Conservation (phyloP, 2,329 filamentous ascomycete genomes). For the Trichoderma simmonsii region DNA sequence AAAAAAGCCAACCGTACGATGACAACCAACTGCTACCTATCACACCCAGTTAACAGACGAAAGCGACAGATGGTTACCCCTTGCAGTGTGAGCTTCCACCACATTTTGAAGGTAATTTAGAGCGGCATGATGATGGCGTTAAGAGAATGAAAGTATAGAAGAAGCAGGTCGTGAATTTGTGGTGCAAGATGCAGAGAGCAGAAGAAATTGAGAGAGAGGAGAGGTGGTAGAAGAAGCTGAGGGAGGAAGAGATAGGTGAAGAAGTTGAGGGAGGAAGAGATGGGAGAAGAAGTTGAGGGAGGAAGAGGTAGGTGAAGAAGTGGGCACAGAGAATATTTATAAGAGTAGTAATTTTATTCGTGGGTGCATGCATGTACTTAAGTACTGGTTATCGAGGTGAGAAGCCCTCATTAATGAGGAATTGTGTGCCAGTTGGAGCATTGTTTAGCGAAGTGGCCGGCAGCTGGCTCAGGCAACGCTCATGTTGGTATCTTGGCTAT, state of each 20-base stretch:
- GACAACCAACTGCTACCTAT: not conserved
- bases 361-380: too few species aligned
- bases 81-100: not conserved
- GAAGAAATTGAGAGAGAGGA: not conserved
- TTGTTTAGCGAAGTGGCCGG: not conserved
- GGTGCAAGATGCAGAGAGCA: not conserved
- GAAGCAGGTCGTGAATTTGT: not conserved
- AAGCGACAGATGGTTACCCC: not conserved
- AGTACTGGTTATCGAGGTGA: not conserved
- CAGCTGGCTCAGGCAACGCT: not conserved
- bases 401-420: not conserved
- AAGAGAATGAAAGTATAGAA: not conserved
- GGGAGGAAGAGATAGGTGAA: too few species aligned
- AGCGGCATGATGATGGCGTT: not conserved
- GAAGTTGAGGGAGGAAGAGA: not conserved
- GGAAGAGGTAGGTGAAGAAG: not conserved
- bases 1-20: not conserved
- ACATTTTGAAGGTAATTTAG: not conserved
- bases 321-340: not conserved
- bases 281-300: not conserved
- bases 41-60: not conserved
- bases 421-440: not conserved
- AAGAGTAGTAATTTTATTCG: not conserved
- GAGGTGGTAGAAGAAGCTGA: not conserved
- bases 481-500: not conserved